Percentiles rank a stretch among this genome's conserved stretches.
phyloP scores from a whole-genome alignment of 1,284 basidiomycete species.

The Tranzscheliella williamsii region DNA sequence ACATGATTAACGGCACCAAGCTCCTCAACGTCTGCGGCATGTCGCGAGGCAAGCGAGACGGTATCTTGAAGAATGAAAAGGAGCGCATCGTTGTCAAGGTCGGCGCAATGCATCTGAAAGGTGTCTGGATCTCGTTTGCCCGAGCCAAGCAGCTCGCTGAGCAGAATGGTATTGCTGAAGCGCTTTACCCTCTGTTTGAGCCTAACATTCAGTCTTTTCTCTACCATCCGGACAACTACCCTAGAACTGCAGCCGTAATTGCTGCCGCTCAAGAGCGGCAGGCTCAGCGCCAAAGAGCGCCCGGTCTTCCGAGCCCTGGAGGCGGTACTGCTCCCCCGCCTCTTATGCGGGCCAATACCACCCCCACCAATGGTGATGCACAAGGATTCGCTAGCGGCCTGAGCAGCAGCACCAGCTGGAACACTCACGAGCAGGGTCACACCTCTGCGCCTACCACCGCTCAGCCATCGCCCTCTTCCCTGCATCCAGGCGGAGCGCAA shows the following conservation, averaged over 20 bases:
- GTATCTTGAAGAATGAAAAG: constrained; percentile 60
- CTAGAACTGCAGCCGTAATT: constrained; percentile 58
- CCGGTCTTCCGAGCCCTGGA: constrained; percentile 38
- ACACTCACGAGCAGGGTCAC: constrained; percentile 37
- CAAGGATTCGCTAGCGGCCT: constrained; percentile 28
- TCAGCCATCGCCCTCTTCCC: constrained; percentile 33
- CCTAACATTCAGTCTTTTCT: constrained; percentile 60
- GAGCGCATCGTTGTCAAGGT: constrained; percentile 61
- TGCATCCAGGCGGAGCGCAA: constrained; percentile 28
- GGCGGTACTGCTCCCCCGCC: constrained; percentile 33
- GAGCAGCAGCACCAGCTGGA: constrained; percentile 41
- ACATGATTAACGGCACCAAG: constrained; percentile 62
- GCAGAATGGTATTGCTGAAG: constrained; percentile 57
- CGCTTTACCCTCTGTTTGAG: constrained; percentile 60
- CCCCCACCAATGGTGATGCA: constrained; percentile 36
- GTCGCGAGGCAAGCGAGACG: constrained; percentile 61
- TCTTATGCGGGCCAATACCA: constrained; percentile 49
- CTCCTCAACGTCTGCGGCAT: constrained; percentile 60
- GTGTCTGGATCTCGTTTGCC: constrained; percentile 60
- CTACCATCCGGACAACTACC: constrained; percentile 60
- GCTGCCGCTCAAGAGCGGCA: constrained; percentile 59
- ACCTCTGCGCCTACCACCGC: constrained; percentile 38
- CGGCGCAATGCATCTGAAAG: constrained; percentile 60
- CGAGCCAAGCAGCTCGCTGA: constrained; percentile 59
- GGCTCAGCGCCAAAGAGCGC: constrained; percentile 44